Evolutionary conservation across 2,329 filamentous ascomycete species (phyloP).

Genomic region (Colletotrichum limetticola): DNA sequence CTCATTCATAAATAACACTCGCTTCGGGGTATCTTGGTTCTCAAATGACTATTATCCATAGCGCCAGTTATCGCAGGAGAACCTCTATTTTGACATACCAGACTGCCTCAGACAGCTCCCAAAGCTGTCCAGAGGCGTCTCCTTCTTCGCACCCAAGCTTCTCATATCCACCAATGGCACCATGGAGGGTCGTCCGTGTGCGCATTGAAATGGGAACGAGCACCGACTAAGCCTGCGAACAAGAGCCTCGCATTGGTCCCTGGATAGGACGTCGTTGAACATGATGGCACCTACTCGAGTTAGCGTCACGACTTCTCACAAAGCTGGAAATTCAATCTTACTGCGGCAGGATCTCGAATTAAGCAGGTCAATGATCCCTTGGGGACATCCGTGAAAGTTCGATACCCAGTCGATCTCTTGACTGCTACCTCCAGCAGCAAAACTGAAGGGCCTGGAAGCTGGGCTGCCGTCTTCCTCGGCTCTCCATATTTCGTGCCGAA

Average conservation of each 20-base stretch:
- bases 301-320: constrained; percentile 21
- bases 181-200: constrained; percentile 79
- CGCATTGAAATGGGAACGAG: constrained; percentile 84
- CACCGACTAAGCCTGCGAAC: constrained; percentile 69
- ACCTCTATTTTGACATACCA: not conserved
- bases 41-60: too few species aligned
- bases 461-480: constrained; percentile 58
- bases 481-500: constrained; percentile 80
- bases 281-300: constrained; percentile 71
- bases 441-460: not conserved
- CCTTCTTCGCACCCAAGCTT: not conserved
- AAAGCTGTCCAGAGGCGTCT: constrained; percentile 5
- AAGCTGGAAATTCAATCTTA: constrained; percentile 41
- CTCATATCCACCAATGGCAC: constrained; percentile 68
- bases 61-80: not conserved
- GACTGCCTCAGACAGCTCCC: constrained; percentile 31
- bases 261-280: constrained; percentile 79
- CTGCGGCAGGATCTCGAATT: constrained; percentile 82
- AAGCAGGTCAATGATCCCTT: constrained; percentile 79
- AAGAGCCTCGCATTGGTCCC: constrained; percentile 67
- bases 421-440: not conserved
- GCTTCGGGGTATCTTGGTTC: constrained; percentile 8
- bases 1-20: too few species aligned
- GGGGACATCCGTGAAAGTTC: constrained; percentile 76
- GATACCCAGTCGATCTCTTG: constrained; percentile 63